Base-by-base conservation (phyloP, 148 eudicot species). In the Chenopodium album region DNA sequence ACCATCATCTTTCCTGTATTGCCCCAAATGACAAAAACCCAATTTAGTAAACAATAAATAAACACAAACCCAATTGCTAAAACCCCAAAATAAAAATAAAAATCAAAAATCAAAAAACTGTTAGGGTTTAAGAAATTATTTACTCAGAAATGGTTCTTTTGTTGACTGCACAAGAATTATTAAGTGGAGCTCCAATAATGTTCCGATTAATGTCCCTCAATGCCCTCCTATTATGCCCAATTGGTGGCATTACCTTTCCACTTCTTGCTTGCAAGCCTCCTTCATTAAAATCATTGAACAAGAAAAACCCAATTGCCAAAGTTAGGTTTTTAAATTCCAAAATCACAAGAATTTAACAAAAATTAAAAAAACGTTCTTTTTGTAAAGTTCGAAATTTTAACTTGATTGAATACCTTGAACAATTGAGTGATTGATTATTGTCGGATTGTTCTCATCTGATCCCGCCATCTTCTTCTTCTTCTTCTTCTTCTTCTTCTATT, bases 401-500 rank as follows among this genome's bases (percentile, higher is more conserved):
- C 59, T 78, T 60, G 60, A 56, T 56, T 56, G 47, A 79, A 73
- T 83, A 95, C 97, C 97, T 90, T 88, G 91, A 60, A 73, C 4
- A 69, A 85, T 86, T 78, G 84, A 32, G 17, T 87, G 89, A 72
- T 81, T 79, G 83, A 88, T 85, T 80, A 86, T 79, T 76, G 79
- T 87, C 20, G 83, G 86, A 78, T 82, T 86, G 81, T 95, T 95
- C 91, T 93, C 98, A 54, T 95, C 86, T 59, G 89, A 88, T 85
- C 90, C 92, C 76, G 80, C 94, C 97, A 92, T 63, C 85, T 80
- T 54, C 84, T 71, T n/a, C 50, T 17, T 64, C 78, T 48, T 64
- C 78, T 65, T 63, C 85, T 80, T 54, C 84, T 71, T n/a, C 50
- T 17, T 64, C 78, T 48, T 64, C 78, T 65, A 71, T n/a, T 70